These are phyloP conservation scores for Cylindrodendrum hubeiense DNA, from an alignment of 2,329 filamentous ascomycete species.

Conservation along the genomic window DNA sequence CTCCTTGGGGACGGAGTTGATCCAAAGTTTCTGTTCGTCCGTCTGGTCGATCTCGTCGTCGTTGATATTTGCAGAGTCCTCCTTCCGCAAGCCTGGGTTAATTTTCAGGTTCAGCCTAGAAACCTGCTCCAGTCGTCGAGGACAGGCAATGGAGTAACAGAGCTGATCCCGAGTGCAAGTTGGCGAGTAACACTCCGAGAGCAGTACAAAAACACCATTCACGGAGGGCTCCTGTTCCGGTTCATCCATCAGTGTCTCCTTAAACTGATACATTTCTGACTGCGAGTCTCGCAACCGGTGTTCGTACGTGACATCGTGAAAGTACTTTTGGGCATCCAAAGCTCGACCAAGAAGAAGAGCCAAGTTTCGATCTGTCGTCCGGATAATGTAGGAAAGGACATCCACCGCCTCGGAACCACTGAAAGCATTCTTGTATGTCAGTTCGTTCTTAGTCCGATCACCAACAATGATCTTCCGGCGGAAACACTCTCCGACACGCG, in stretches of 20 bases:
- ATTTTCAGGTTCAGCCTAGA: slow-evolving; percentile 94
- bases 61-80: slow-evolving; percentile 68
- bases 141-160: slow-evolving; percentile 98
- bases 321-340: slow-evolving; percentile 97
- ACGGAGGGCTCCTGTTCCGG: slow-evolving; percentile 78
- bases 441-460: slow-evolving; percentile 94
- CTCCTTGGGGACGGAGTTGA: slow-evolving; percentile 97
- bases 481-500: slow-evolving; percentile 93
- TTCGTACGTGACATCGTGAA: slow-evolving; percentile 98
- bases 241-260: slow-evolving; percentile 90
- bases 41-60: slow-evolving; percentile 87
- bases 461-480: slow-evolving; percentile 87
- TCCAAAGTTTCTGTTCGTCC: slow-evolving; percentile 98
- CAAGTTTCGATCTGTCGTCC: slow-evolving; percentile 95
- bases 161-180: slow-evolving; percentile 96
- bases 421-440: slow-evolving; percentile 98
- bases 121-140: slow-evolving; percentile 92
- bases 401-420: slow-evolving; percentile 96
- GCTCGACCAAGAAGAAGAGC: slow-evolving; percentile 91
- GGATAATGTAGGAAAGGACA: slow-evolving; percentile 94
- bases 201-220: slow-evolving; percentile 94
- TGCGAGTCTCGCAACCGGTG: slow-evolving; percentile 94
- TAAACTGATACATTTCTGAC: slow-evolving; percentile 96
- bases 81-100: slow-evolving; percentile 84
- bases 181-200: slow-evolving; percentile 98